Evolutionary conservation across 2,329 filamentous ascomycete species (phyloP).

Genomic region (Cercospora zeae-maydis): DNA sequence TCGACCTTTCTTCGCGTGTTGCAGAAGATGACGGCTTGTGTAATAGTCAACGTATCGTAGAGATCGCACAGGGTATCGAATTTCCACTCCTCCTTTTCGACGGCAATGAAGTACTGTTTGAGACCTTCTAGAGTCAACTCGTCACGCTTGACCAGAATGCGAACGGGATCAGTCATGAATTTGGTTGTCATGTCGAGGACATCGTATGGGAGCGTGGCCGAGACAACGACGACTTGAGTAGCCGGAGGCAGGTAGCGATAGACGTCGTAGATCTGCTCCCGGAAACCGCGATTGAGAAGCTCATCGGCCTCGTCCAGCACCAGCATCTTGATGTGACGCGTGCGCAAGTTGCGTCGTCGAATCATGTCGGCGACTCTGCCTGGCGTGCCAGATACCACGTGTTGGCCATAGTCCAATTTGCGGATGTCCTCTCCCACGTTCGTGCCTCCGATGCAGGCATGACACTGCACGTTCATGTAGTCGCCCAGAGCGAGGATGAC

Average conservation of each 20-base stretch:
- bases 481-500: conserved; percentile 99
- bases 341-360: conserved; percentile 67
- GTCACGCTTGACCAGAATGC: conserved; percentile 97
- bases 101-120: conserved; percentile 98
- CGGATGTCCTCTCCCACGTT: conserved; percentile 97
- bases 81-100: conserved; percentile 99
- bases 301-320: conserved; percentile 75
- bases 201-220: conserved; percentile 93
- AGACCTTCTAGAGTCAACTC: conserved; percentile 95
- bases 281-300: conserved; percentile 86
- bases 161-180: conserved; percentile 98
- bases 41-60: conserved; percentile 97
- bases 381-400: conserved; percentile 96
- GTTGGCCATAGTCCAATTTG: conserved; percentile 95
- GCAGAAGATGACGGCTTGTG: conserved; percentile 98
- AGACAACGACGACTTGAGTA: conserved; percentile 97
- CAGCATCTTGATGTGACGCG: conserved; percentile 73
- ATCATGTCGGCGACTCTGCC: conserved; percentile 90
- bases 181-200: conserved; percentile 99
- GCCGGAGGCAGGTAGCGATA: conserved; percentile 95
- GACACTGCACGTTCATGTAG: conserved; percentile 99
- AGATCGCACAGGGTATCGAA: conserved; percentile 98
- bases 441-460: conserved; percentile 96
- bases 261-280: conserved; percentile 98
- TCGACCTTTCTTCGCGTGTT: conserved; percentile 99